Evolutionary conservation across 805 yeast genomes (phyloP).

Genomic region (Priceomyces haplophilus): DNA sequence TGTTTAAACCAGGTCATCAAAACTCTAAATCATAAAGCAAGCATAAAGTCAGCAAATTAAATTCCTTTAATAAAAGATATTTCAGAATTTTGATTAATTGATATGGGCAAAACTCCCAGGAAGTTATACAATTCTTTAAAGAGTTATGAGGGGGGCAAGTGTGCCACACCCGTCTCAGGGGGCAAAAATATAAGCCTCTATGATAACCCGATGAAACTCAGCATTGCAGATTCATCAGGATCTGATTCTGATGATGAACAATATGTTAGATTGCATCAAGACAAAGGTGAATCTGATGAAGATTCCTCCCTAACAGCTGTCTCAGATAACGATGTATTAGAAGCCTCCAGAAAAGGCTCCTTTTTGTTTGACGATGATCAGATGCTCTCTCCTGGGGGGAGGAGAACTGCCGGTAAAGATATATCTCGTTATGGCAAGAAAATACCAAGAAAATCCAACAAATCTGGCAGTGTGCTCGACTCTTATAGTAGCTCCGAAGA

Average conservation of each 20-base stretch:
- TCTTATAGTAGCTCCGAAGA: slow-evolving; percentile 7
- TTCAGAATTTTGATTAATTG: not conserved
- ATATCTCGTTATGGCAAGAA: slow-evolving; percentile 2
- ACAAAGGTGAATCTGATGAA: slow-evolving; percentile 21
- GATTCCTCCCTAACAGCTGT: slow-evolving; percentile 43
- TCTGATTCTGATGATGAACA: slow-evolving; percentile 11
- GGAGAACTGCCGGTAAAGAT: slow-evolving; percentile 3
- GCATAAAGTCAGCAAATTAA: not conserved
- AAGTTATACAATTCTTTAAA: slow-evolving; percentile 2
- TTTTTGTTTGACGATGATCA: slow-evolving; percentile 4
- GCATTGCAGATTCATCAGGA: slow-evolving; percentile 34
- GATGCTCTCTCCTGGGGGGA: slow-evolving; percentile 2
- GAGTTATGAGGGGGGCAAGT: not conserved
- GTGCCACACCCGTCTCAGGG: slow-evolving; percentile 13
- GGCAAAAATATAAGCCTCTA: slow-evolving; percentile 34
- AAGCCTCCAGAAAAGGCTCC: slow-evolving; percentile 11
- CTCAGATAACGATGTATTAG: slow-evolving; percentile 20
- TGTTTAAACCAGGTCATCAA: not conserved
- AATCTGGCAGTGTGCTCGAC: slow-evolving; percentile 1
- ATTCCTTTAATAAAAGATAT: not conserved
- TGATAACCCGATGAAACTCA: slow-evolving; percentile 25
- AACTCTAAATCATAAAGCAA: not conserved
- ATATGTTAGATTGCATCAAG: not conserved
- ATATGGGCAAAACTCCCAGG: slow-evolving; percentile 35
- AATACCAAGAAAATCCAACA: slow-evolving; percentile 2